phyloP scores from a whole-genome alignment of 176 grass and related monocot species.

The Alloteropsis semialata region DNA sequence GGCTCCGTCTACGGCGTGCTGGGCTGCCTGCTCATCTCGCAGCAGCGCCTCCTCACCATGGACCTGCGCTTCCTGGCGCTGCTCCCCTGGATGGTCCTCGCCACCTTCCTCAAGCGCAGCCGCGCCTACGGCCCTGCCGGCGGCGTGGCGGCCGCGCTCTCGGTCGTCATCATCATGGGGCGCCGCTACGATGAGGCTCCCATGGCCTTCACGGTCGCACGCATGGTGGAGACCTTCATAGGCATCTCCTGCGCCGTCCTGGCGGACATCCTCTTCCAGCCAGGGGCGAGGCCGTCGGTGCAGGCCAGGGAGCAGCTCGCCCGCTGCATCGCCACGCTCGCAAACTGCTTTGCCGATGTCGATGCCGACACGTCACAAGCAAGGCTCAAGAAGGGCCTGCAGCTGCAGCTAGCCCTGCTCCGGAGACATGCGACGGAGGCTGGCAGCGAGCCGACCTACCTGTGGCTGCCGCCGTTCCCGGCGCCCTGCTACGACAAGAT shows the following conservation, averaged over 20 bases:
- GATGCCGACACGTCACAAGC: no score
- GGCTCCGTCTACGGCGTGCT: slow-evolving; percentile 72
- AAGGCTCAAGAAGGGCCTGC: slow-evolving; percentile 8
- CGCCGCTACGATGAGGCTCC: slow-evolving; percentile 64
- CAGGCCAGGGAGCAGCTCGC: slow-evolving; percentile 47
- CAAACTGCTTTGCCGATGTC: slow-evolving; percentile 4
- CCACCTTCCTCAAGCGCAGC: slow-evolving; percentile 60
- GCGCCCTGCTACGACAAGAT: slow-evolving; percentile 38
- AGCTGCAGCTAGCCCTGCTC: slow-evolving; percentile 33
- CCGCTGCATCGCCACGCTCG: slow-evolving; percentile 37
- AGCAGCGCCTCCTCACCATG: slow-evolving; percentile 49
- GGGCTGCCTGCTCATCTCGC: slow-evolving; percentile 45
- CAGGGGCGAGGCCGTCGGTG: slow-evolving; percentile 50
- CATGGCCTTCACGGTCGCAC: slow-evolving; percentile 47
- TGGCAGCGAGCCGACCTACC: slow-evolving; percentile 48
- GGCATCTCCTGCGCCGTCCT: slow-evolving; percentile 50
- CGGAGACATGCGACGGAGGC: slow-evolving; percentile 47
- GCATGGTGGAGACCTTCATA: slow-evolving; percentile 78
- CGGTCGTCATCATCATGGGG: slow-evolving; percentile 60
- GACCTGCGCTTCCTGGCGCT: slow-evolving; percentile 74
- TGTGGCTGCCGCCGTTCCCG: slow-evolving; percentile 66
- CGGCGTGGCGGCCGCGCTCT: slow-evolving; percentile 47
- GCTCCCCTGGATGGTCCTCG: slow-evolving; percentile 66
- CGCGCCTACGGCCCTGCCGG: slow-evolving; percentile 56
- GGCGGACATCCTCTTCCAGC: slow-evolving; percentile 63